These are phyloP conservation scores for Solanum pinnatisectum DNA, from an alignment of 257 asterid species.

Conservation along the genomic window DNA sequence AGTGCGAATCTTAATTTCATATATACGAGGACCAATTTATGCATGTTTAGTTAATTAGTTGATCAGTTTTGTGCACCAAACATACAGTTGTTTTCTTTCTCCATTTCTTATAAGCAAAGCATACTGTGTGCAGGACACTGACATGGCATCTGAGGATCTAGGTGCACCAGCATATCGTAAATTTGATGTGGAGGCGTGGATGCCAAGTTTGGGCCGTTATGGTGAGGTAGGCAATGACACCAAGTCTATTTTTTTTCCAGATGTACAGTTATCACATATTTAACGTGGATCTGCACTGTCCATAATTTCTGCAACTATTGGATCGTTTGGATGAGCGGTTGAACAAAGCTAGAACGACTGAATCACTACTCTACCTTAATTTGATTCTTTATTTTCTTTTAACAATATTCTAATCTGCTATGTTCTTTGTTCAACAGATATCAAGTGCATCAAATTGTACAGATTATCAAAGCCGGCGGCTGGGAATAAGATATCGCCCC, in stretches of 20 bases:
- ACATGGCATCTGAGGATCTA: slow-evolving; percentile 91
- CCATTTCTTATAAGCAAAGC: background rate
- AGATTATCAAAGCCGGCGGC: slow-evolving; percentile 84
- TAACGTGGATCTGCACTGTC: background rate
- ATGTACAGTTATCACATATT: background rate
- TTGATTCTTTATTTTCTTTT: background rate
- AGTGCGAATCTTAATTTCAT: slow-evolving; percentile 29
- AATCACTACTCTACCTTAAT: background rate
- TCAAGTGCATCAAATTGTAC: slow-evolving; percentile 96
- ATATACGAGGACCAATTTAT: background rate
- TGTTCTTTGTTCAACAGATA: slow-evolving; percentile 37
- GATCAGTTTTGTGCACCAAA: background rate
- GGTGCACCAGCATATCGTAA: slow-evolving; percentile 99
- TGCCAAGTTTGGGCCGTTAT: slow-evolving; percentile 91
- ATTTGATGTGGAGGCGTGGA: slow-evolving; percentile 96
- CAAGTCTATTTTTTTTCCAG: background rate
- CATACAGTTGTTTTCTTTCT: background rate
- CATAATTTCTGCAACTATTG: background rate
- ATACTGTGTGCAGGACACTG: slow-evolving; percentile 37
- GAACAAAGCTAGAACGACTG: background rate
- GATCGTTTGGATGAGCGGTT: background rate
- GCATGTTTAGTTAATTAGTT: background rate
- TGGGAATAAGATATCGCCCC: slow-evolving; percentile 87
- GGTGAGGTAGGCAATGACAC: slow-evolving; percentile 58
- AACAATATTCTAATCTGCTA: no score